phyloP scores from a whole-genome alignment of 169 alveolate species.

The Eimeria tenella region DNA sequence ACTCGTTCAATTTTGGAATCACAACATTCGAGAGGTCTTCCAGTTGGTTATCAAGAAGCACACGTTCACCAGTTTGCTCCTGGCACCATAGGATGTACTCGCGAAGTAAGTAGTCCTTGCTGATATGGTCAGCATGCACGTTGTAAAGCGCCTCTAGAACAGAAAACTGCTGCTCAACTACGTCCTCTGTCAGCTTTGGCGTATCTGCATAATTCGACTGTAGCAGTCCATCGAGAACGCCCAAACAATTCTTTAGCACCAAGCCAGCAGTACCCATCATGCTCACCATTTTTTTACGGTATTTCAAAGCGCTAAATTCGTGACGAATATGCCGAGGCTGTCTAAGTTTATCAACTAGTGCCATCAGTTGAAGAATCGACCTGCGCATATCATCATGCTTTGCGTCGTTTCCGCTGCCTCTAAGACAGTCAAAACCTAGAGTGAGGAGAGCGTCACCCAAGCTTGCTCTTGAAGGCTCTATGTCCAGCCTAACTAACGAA shows the following conservation, averaged over 20 bases:
- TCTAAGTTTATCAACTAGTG: neutral
- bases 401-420: neutral
- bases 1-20: too few relatives aligned
- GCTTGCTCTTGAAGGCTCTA: neutral
- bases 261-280: neutral
- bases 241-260: neutral
- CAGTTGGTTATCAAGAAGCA: neutral
- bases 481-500: neutral
- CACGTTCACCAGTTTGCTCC: too few relatives aligned
- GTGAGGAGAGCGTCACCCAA: neutral
- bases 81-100: neutral
- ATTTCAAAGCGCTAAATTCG: neutral
- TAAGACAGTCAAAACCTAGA: neutral
- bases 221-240: neutral
- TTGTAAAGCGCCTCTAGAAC: neutral
- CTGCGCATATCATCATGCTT: too few relatives aligned
- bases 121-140: neutral
- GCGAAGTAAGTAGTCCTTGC: neutral
- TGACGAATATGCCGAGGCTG: neutral
- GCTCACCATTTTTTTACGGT: neutral
- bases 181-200: neutral
- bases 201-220: neutral
- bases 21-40: too few relatives aligned
- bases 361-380: neutral
- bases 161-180: neutral